These are phyloP conservation scores for Candida ficus DNA, from an alignment of 805 yeast species.

Conservation along the genomic window DNA sequence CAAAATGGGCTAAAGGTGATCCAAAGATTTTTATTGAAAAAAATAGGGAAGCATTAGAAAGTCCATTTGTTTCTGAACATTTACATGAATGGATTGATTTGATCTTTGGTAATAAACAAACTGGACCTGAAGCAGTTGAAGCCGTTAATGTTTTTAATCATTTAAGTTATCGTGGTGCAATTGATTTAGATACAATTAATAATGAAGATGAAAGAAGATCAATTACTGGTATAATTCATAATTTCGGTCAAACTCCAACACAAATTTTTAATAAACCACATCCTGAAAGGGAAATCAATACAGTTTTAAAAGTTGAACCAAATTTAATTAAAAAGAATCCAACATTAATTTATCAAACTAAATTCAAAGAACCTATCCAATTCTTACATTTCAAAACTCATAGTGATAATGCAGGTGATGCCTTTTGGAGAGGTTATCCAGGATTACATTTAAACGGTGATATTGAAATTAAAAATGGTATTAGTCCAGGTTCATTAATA, in stretches of 20 bases:
- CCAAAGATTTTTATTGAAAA: constrained; percentile 68
- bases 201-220: constrained; percentile 74
- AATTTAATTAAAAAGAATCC: constrained; percentile 32
- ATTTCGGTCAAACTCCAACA: constrained; percentile 87
- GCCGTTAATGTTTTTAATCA: constrained; percentile 78
- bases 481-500: constrained; percentile 17
- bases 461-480: constrained; percentile 21
- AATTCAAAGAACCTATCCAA: constrained; percentile 34
- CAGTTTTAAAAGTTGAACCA: constrained; percentile 31
- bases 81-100: constrained; percentile 83
- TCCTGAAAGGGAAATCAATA: constrained; percentile 40
- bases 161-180: constrained; percentile 79
- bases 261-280: constrained; percentile 70
- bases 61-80: constrained; percentile 71
- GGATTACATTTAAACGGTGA: constrained; percentile 23
- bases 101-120: constrained; percentile 76
- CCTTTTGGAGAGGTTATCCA: constrained; percentile 50
- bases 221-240: constrained; percentile 78
- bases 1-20: constrained; percentile 81
- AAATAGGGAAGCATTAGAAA: constrained; percentile 80
- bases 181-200: constrained; percentile 65
- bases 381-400: constrained; percentile 40
- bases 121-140: constrained; percentile 61
- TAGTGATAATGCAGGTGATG: constrained; percentile 26
- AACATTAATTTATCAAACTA: constrained; percentile 38